Base-by-base conservation (phyloP, 1,284 basidiomycete genomes). In the Rhodotorula sp. region DNA sequence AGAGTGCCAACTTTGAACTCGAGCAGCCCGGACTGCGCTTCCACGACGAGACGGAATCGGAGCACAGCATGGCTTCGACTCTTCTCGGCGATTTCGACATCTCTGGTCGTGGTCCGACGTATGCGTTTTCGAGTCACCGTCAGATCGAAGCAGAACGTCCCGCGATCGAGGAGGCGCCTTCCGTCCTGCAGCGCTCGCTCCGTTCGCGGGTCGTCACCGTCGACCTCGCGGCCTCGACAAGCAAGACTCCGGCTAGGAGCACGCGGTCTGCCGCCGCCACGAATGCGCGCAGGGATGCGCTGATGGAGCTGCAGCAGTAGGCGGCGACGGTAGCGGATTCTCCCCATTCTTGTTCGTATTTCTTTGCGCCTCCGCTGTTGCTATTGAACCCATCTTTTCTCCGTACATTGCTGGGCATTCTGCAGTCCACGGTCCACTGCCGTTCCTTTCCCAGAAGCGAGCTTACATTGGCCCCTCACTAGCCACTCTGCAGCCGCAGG, bases 21-120 rank as follows among this genome's bases (percentile, higher is more conserved):
- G 65, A 73, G 48, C 48, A 54, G 55, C 61, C 67, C 5, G 67
- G 68, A 19, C 55, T 64, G n/a, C 63, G 63, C 2, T 67, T 73
- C 47, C 28, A 61, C 45, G 68, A 68, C 48, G 66, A 70, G 34
- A 73, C 62, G 31, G 52, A 66, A 43, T 61, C 59, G n/a, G 68
- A 69, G 23, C 58, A 60, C 23, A 65, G 54, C 45, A 18, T 57
- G 19, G 59, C 60, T 14, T 43, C 47, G 26, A 58, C 63, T 2
- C 55, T 58, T 6, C 62, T 56, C 28, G 62, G 58, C 58, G 58
- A 60, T 18, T 47, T 60, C 7, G 43, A 60, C 58, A 45, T 60
- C 58, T 60, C 58, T 5, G 45, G 58, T 19, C 38, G 14, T 4
- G 58, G 43, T 18, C 58, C 34, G n/a, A 43, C 58, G 58, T n/a